Conservation (phyloP, 2,329 filamentous ascomycete species). For the Aspergillus flavus region DNA sequence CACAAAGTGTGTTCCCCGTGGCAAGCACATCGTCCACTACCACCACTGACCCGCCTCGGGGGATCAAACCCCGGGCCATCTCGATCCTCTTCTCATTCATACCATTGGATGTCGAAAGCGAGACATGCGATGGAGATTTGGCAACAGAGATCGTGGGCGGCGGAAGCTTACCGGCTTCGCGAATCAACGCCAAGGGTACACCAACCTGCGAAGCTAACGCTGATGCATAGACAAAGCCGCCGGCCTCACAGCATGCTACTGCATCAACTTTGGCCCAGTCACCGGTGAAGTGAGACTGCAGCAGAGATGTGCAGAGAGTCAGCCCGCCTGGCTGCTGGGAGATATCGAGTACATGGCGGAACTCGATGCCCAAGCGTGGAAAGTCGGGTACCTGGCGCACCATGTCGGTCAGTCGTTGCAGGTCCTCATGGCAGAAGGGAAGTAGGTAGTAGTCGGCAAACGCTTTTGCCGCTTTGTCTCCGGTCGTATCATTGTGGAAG, state of each 20-base stretch:
- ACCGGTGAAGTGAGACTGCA: constrained; percentile 50
- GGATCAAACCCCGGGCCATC: constrained; percentile 51
- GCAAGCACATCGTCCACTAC: constrained; percentile 64
- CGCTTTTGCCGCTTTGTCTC: constrained; percentile 37
- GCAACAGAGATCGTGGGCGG: constrained; percentile 55
- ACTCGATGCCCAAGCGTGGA: constrained; percentile 55
- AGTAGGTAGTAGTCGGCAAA: constrained; percentile 51
- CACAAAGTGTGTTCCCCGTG: constrained; percentile 58
- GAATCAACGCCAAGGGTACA: constrained; percentile 54
- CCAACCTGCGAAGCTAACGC: constrained; percentile 48
- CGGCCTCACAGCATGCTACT: constrained; percentile 59
- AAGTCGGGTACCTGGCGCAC: constrained; percentile 54
- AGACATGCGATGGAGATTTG: constrained; percentile 58
- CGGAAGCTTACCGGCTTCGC: constrained; percentile 61
- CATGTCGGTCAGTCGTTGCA: constrained; percentile 54
- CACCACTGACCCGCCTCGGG: constrained; percentile 49
- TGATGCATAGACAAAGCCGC: constrained; percentile 60
- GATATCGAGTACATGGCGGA: constrained; percentile 62
- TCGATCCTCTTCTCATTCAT: constrained; percentile 48
- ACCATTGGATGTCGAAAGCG: constrained; percentile 38
- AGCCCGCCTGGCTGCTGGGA: constrained; percentile 56
- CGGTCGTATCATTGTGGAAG: constrained; percentile 56
- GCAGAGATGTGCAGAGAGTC: constrained; percentile 53
- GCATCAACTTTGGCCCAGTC: constrained; percentile 52
- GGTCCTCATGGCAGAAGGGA: constrained; percentile 50